phyloP scores from a whole-genome alignment of 1,284 basidiomycete genomes.

The Boletus smithii region DNA sequence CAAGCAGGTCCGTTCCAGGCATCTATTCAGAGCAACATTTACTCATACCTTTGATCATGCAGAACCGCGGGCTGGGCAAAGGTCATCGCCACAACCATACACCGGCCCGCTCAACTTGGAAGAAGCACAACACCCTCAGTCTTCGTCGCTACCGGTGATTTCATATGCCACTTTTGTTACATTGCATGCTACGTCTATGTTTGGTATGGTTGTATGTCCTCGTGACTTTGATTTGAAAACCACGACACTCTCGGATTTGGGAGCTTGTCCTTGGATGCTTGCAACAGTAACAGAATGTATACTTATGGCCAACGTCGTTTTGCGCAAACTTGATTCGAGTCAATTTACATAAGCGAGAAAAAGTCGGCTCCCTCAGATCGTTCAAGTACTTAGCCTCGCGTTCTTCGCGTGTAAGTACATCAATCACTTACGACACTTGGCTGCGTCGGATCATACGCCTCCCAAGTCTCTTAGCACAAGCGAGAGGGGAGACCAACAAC shows the following conservation, averaged over 20 bases:
- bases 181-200: conserved; percentile 16
- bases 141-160: conserved; percentile 95
- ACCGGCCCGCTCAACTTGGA: conserved; percentile 89
- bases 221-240: no score
- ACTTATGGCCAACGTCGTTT: no score
- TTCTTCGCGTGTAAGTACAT: conserved; percentile 18
- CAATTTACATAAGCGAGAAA: conserved; percentile 9
- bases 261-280: not conserved
- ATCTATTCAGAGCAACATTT: not conserved
- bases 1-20: conserved; percentile 67
- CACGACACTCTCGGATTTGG: no score
- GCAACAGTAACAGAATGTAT: not conserved
- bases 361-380: not conserved
- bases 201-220: conserved; percentile 22
- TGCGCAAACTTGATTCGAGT: not conserved
- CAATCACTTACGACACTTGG: conserved; percentile 16
- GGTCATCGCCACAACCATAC: conserved; percentile 95
- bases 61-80: conserved; percentile 95
- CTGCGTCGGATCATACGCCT: conserved; percentile 15
- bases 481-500: conserved; percentile 2
- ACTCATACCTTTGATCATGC: conserved; percentile 8
- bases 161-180: conserved; percentile 6
- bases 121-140: conserved; percentile 97
- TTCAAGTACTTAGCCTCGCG: conserved; percentile 17
- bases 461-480: not conserved